Evolutionary conservation across 331 rosid genomes (phyloP).

Genomic region (Telfairia occidentalis): DNA sequence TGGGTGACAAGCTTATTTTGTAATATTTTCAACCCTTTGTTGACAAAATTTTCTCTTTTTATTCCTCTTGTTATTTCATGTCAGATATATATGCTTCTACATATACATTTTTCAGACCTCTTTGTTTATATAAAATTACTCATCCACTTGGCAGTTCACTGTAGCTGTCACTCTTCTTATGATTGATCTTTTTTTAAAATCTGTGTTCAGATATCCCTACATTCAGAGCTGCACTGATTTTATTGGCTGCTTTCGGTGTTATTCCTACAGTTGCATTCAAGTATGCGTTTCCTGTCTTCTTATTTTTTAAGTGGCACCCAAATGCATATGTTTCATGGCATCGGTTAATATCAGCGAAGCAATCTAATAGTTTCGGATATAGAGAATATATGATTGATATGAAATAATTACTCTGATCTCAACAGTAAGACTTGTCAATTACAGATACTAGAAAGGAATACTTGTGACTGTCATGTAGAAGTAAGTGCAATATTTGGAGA

Average conservation of each 20-base stretch:
- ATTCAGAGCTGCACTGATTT: constrained; percentile 27
- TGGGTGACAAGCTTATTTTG: neutral
- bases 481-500: neutral
- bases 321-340: neutral
- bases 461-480: neutral
- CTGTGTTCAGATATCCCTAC: constrained; percentile 49
- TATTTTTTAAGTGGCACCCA: neutral
- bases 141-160: neutral
- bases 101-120: neutral
- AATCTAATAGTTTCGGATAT: neutral
- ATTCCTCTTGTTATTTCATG: neutral
- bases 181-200: neutral
- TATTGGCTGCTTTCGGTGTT: constrained; percentile 68
- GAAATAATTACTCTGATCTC: neutral
- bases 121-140: neutral
- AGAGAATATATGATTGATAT: neutral
- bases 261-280: constrained; percentile 66
- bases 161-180: neutral
- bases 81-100: neutral
- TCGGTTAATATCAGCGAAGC: neutral
- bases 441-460: neutral
- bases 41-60: neutral
- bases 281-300: constrained; percentile 34
- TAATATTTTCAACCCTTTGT: neutral
- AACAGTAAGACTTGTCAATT: neutral